These are phyloP conservation scores for Fusarium sp. DNA, from an alignment of 2,329 filamentous ascomycete genomes.

Conservation along the genomic window DNA sequence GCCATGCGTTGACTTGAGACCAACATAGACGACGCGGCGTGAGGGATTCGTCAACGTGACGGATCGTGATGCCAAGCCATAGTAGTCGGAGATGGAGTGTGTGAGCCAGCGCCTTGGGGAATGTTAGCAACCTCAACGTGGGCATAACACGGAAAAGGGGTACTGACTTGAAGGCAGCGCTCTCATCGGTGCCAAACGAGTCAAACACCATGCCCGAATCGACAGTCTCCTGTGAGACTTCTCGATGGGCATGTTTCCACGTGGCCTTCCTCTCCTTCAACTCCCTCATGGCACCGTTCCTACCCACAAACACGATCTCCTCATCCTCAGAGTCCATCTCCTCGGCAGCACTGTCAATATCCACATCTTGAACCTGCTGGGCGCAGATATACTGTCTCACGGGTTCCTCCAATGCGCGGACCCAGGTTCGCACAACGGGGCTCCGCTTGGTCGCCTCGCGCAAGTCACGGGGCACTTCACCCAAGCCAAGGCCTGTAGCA, in stretches of 20 bases:
- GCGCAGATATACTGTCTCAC: conserved; percentile 81
- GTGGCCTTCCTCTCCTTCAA: conserved; percentile 50
- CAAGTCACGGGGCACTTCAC: conserved; percentile 81
- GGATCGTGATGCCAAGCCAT: conserved; percentile 87
- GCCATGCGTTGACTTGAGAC: conserved; percentile 66
- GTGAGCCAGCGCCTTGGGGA: conserved; percentile 85
- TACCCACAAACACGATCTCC: conserved; percentile 91
- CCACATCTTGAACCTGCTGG: conserved; percentile 43
- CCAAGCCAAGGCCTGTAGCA: conserved; percentile 60
- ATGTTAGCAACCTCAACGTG: conserved; percentile 9
- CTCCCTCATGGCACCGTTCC: conserved; percentile 69
- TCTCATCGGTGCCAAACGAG: conserved; percentile 78
- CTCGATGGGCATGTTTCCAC: conserved; percentile 64
- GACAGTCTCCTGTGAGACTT: conserved; percentile 70
- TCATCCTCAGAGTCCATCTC: conserved; percentile 73
- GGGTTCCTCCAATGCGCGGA: conserved; percentile 87
- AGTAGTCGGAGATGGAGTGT: conserved; percentile 92
- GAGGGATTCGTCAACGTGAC: conserved; percentile 78
- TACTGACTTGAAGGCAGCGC: conserved; percentile 84
- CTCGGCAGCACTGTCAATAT: conserved; percentile 49
- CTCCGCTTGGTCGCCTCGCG: conserved; percentile 83
- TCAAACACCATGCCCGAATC: conserved; percentile 81
- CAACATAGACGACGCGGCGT: conserved; percentile 85
- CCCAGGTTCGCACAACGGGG: conserved; percentile 81
- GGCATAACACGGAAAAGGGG: neutral